Evolutionary conservation across 73 alveolate species (phyloP), one percentile per base, ranked within the genome.

Genomic region (Blepharisma stoltei): DNA sequence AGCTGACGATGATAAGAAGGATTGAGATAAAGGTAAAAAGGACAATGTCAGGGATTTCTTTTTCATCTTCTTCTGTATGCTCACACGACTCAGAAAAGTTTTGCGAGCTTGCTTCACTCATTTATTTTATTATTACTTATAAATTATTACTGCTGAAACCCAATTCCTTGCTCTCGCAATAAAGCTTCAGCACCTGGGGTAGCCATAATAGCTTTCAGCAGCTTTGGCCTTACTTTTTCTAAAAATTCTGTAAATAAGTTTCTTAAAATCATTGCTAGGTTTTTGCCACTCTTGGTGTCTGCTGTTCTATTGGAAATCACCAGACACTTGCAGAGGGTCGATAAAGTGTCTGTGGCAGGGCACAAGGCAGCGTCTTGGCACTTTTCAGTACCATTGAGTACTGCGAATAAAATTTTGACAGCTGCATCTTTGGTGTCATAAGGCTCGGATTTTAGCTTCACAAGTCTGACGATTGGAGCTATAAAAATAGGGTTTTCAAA

Each of bases 401-500:
- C 78, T 38, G 55, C 81, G 0, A 43, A 60, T 8, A 86, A 45
- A 6, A 86, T 81, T 60, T 81, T 8, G 20, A 81, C 76, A 23
- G 84, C 84, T 14, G 75, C 76, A 6, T 86, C 87, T 70, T 86
- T 86, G 65, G 84, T 86, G 20, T 81, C 47, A 80, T 44, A 81
- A 45, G 67, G 50, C 60, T 86, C 93, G 1, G 88, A 81, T 6
- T 77, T 83, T 38, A 71, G 49, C 75, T 86, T 86, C 5, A 86
- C 71, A 7, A 80, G 70, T 48, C 87, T 80, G n/a, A 81, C 84
- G 6, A 86, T 37, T n/a, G 93, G 93, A 7, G 83, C 76, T 7
- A 86, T 76, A 66, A 86, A 86, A 6, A 86, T 81, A 0, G 93
- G 93, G 23, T 77, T 71, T 53, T 86, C 93, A 67, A 86, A 86